phyloP scores from a whole-genome alignment of 768 basidiomycete genomes.

The Tulasnella sp. region DNA sequence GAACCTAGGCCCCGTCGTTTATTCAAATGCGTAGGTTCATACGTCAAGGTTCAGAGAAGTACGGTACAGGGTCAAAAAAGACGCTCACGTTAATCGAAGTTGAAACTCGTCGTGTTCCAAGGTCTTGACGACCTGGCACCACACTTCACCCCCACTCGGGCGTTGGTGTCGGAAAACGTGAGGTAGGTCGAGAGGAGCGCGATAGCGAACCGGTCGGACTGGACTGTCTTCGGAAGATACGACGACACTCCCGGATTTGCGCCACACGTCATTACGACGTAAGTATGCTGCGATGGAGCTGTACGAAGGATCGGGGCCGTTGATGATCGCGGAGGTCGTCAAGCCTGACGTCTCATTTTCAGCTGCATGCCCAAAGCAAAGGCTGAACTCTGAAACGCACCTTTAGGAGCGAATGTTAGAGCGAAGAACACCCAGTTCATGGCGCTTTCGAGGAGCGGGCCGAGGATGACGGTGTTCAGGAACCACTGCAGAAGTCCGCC shows the following conservation, averaged over 20 bases:
- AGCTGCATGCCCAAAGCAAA: neutral
- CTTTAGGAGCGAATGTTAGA: neutral
- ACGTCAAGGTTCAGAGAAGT: neutral
- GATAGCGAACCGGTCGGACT: neutral
- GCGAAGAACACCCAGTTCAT: slow-evolving; percentile 11
- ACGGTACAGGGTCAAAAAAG: slow-evolving; percentile 20
- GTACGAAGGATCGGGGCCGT: slow-evolving; percentile 37
- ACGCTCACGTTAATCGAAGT: neutral
- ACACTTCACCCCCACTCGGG: neutral
- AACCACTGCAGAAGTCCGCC: neutral
- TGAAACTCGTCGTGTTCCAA: neutral
- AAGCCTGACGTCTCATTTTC: slow-evolving; percentile 26
- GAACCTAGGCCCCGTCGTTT: slow-evolving; percentile 18
- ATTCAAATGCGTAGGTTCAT: slow-evolving; percentile 6
- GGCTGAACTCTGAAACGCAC: neutral
- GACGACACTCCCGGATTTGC: slow-evolving; percentile 30
- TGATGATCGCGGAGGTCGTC: slow-evolving; percentile 34
- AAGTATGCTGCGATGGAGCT: slow-evolving; percentile 39
- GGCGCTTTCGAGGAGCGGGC: slow-evolving; percentile 19
- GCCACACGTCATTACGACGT: slow-evolving; percentile 35
- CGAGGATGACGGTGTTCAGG: slow-evolving; percentile 17
- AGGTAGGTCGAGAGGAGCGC: neutral
- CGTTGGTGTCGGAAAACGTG: neutral
- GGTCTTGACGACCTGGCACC: slow-evolving; percentile 13
- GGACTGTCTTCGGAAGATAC: slow-evolving; percentile 20